Percentiles rank a stretch among this genome's conserved stretches.
Conservation (phyloP, 495 filamentous ascomycete species). For the Neurospora hispaniola region DNA sequence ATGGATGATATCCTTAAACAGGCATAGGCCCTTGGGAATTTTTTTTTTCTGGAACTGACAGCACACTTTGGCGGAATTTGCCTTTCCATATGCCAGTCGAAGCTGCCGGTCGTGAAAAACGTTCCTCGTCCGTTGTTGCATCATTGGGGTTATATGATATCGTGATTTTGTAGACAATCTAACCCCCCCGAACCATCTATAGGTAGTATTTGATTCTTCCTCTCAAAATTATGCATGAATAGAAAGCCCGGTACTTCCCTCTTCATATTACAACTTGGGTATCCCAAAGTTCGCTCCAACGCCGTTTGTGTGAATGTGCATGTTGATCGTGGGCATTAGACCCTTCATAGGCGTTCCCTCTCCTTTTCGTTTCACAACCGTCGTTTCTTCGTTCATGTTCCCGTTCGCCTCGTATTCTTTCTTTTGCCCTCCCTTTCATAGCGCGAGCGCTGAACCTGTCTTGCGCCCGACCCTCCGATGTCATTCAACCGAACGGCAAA, state of each 20-base stretch:
- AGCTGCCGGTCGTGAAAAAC: neutral
- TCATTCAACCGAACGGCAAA: neutral
- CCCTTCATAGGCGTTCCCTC: neutral
- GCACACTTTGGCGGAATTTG: neutral
- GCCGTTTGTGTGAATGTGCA: slow-evolving; percentile 2
- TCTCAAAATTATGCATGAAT: slow-evolving; percentile 1
- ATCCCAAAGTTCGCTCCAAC: slow-evolving; percentile 13
- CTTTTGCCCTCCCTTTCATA: neutral
- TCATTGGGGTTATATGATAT: neutral
- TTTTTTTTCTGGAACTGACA: neutral
- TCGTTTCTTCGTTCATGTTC: neutral
- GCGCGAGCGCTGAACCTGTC: neutral
- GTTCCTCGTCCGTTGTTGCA: neutral
- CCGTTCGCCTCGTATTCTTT: neutral
- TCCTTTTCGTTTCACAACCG: neutral
- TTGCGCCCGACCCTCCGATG: neutral
- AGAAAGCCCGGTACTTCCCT: neutral
- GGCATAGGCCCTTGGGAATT: neutral
- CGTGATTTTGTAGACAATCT: neutral
- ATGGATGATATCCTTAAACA: neutral
- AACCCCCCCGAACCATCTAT: neutral
- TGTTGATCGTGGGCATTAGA: neutral
- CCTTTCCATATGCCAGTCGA: neutral
- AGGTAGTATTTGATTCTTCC: neutral
- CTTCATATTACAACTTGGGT: slow-evolving; percentile 15